These are phyloP conservation scores for Omphalea diandra DNA, from an alignment of 441 rosid genomes.

Conservation along the genomic window DNA sequence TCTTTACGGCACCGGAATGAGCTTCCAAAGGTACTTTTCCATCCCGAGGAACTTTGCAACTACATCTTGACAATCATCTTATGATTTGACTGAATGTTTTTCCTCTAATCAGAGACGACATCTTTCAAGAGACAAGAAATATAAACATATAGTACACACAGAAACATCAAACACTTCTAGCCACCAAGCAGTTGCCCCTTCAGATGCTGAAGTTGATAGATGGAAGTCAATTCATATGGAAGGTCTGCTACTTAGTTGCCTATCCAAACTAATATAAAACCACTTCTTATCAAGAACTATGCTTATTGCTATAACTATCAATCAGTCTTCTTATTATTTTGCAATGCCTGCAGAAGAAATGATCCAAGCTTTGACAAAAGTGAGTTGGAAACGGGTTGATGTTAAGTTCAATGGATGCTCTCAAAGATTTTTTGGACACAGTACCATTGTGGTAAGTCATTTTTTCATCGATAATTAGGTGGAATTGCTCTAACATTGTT, in stretches of 20 bases:
- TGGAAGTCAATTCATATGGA: slow-evolving; percentile 46
- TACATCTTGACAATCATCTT: slow-evolving; percentile 17
- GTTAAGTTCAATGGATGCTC: slow-evolving; percentile 71
- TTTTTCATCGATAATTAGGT: neutral
- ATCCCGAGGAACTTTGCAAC: slow-evolving; percentile 16
- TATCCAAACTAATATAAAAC: slow-evolving; percentile 13
- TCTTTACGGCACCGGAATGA: slow-evolving; percentile 56
- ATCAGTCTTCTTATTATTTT: neutral
- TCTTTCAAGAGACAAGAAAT: slow-evolving; percentile 42
- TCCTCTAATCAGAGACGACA: slow-evolving; percentile 42
- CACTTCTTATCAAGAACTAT: neutral
- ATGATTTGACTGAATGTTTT: slow-evolving; percentile 8
- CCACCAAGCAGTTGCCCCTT: slow-evolving; percentile 33
- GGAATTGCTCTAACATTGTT: neutral
- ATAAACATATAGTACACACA: slow-evolving; percentile 60
- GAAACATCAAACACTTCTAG: slow-evolving; percentile 31
- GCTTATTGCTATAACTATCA: neutral
- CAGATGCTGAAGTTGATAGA: slow-evolving; percentile 27
- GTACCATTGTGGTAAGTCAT: slow-evolving; percentile 65
- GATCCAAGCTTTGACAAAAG: slow-evolving; percentile 56
- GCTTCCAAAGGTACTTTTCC: slow-evolving; percentile 69
- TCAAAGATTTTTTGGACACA: slow-evolving; percentile 72
- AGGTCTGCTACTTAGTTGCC: slow-evolving; percentile 49
- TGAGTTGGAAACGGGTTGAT: slow-evolving; percentile 81
- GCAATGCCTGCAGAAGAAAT: slow-evolving; percentile 56